These are phyloP conservation scores for Pleurotus platypus DNA, from an alignment of 768 basidiomycete species.

Conservation along the genomic window DNA sequence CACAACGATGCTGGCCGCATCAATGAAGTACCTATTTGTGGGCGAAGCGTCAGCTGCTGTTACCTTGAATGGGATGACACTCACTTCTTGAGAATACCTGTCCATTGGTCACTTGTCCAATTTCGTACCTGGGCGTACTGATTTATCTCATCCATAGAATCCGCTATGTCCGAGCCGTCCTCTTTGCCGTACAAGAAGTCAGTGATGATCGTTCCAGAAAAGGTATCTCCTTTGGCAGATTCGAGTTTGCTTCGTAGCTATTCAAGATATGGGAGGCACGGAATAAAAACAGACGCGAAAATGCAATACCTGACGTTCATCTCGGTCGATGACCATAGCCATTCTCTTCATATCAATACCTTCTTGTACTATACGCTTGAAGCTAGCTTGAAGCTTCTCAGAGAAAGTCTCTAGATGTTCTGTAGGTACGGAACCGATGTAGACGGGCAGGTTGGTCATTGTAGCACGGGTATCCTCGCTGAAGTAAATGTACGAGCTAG, in stretches of 20 bases:
- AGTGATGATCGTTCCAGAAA: conserved; percentile 68
- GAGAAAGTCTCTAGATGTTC: conserved; percentile 76
- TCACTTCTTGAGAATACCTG: conserved; percentile 69
- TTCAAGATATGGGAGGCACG: conserved; percentile 5
- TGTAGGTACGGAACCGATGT: conserved; percentile 79
- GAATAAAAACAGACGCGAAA: neutral
- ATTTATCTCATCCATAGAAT: conserved; percentile 74
- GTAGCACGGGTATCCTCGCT: conserved; percentile 73
- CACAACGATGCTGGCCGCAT: conserved; percentile 70
- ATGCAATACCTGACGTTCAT: conserved; percentile 72
- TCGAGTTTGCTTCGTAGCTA: conserved; percentile 84
- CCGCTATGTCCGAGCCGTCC: conserved; percentile 75
- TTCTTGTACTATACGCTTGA: conserved; percentile 64
- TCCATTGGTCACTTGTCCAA: conserved; percentile 81
- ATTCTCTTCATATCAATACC: conserved; percentile 92
- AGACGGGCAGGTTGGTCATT: conserved; percentile 68
- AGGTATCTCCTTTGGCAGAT: conserved; percentile 77
- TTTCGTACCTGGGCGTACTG: conserved; percentile 61
- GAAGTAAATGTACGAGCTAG: conserved; percentile 83
- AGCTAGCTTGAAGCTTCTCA: conserved; percentile 59
- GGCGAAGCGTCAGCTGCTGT: too few relatives aligned
- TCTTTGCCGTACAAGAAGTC: conserved; percentile 85
- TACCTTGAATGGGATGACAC: conserved; percentile 10
- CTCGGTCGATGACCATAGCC: conserved; percentile 78
- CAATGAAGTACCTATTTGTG: conserved; percentile 67